phyloP scores from a whole-genome alignment of 768 basidiomycete genomes.

The Termitomyces sp. region DNA sequence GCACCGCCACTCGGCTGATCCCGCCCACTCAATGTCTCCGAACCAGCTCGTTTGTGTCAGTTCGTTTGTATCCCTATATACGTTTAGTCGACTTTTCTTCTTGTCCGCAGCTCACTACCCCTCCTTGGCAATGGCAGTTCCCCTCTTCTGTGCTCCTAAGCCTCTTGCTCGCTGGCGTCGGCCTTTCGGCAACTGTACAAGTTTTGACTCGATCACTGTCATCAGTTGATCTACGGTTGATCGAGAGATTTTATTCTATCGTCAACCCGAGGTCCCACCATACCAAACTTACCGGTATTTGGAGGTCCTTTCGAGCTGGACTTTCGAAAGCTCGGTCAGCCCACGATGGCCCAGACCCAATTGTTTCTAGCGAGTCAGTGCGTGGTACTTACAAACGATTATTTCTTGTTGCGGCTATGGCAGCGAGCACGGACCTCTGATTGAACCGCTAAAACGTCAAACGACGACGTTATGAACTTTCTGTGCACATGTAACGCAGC shows the following conservation, averaged over 20 bases:
- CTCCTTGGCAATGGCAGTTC: neutral
- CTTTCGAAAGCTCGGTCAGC: neutral
- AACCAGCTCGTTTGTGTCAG: neutral
- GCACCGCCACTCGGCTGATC: slow-evolving; percentile 13
- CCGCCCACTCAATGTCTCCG: neutral
- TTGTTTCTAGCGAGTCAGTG: neutral
- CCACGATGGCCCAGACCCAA: neutral
- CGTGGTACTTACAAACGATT: neutral
- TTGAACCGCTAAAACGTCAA: neutral
- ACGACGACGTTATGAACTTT: neutral
- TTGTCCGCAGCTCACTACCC: neutral
- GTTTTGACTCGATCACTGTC: neutral
- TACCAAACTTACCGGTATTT: too few species aligned
- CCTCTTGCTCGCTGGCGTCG: neutral
- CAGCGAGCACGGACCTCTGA: neutral
- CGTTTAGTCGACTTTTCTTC: neutral
- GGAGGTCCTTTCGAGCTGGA: neutral
- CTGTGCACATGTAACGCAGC: neutral
- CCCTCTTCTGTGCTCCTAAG: neutral
- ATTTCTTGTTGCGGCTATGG: neutral
- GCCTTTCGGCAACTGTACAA: neutral
- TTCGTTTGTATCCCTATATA: neutral
- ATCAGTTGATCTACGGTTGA: neutral
- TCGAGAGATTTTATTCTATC: neutral
- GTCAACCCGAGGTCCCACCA: too few species aligned